Base-by-base conservation (phyloP, 2,329 filamentous ascomycete species). In the Calonectria pauciramosa region DNA sequence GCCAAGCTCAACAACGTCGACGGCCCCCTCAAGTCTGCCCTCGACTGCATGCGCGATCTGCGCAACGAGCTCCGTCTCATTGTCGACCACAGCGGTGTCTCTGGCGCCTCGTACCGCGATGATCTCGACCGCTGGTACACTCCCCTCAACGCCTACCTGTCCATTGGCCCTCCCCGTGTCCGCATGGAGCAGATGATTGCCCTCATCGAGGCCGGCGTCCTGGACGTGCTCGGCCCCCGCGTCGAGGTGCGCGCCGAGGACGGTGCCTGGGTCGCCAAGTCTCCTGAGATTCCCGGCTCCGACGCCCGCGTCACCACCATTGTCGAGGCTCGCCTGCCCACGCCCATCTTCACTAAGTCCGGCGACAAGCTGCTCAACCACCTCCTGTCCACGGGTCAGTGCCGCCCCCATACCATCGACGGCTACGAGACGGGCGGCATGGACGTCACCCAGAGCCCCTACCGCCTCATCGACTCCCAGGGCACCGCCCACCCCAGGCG, bases 131-230 rank as follows among this genome's bases (percentile, higher is more conserved):
- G 28, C 56, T 63, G 56, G 56, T 63, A 63, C 56, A 63, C 56
- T 4, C 56, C 56, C 14, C 23, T 63, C 6, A 63, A 63, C 34
- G 56, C 56, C 23, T 63, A 63, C 56, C 36, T 63, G 34, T 63
- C 56, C n/a, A 63, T 63, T 38, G 56, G 56, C 9, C 56, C 56
- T 23, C 56, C 56, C 30, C 56, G 56, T 14, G 8, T 63, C 36
- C 56, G 56, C 23, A 63, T 63, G 34, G 56, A 63, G 56, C 56
- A 63, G 36, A 63, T 63, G 56, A 63, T 63, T 63, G 56, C 56
- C 36, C 56, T 63, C 34, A 63, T 63, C 14, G 56, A 63, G 56
- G 56, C 56, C 18, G 56, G 56, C 4, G 36, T 63, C 7, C 26
- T 63, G 23, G 56, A 63, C 9, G 36, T 63, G 11, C 11, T 63